Conservation (phyloP, 805 yeast species). For the Candida oleophila region DNA sequence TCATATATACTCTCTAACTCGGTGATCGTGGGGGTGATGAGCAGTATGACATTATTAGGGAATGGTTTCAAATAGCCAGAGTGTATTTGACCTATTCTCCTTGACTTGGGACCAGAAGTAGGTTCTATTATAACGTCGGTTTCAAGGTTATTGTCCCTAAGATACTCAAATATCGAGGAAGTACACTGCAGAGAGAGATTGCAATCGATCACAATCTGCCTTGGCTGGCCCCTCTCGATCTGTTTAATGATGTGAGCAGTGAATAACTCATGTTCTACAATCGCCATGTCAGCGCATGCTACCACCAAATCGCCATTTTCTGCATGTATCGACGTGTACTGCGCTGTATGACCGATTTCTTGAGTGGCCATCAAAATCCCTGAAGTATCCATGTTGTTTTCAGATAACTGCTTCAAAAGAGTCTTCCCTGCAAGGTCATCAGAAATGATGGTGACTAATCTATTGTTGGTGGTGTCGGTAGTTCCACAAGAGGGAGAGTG, state of each 20-base stretch:
- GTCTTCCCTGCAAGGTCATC: conserved; percentile 53
- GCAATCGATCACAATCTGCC: conserved; percentile 61
- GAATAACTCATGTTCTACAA: conserved; percentile 50
- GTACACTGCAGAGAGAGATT: conserved; percentile 53
- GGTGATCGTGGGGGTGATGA: conserved; percentile 66
- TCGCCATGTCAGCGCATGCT: conserved; percentile 86
- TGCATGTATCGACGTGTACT: conserved; percentile 70
- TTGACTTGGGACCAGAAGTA: conserved; percentile 67
- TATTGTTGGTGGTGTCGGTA: conserved; percentile 20
- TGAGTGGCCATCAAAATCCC: conserved; percentile 33
- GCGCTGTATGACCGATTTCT: conserved; percentile 37
- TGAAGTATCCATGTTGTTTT: conserved; percentile 25
- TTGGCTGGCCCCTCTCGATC: conserved; percentile 44
- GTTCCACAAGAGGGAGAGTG: conserved; percentile 6
- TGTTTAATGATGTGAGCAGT: conserved; percentile 40
- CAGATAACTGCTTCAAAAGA: conserved; percentile 28
- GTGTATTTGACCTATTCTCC: conserved; percentile 39
- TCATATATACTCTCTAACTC: conserved; percentile 60
- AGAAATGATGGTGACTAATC: conserved; percentile 62
- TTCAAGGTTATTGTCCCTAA: conserved; percentile 9
- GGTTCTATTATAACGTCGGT: conserved; percentile 64
- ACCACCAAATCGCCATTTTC: conserved; percentile 60
- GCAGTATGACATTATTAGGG: conserved; percentile 45
- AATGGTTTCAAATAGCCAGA: conserved; percentile 33
- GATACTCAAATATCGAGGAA: conserved; percentile 30